phyloP scores from a whole-genome alignment of 2,329 filamentous ascomycete species.

The Calonectria pseudoturangicola region DNA sequence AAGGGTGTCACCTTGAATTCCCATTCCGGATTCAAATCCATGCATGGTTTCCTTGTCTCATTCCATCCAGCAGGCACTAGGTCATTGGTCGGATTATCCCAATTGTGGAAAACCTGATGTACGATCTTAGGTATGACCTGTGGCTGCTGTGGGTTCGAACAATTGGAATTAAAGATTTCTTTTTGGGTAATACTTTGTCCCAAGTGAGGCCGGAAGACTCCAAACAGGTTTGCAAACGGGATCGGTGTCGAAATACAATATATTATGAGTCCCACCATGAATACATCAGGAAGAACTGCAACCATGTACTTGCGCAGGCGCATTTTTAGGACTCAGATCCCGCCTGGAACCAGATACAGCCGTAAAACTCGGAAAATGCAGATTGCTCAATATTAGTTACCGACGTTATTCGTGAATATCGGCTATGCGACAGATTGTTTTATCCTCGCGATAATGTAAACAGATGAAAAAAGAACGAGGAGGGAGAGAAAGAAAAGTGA shows the following conservation, averaged over 20 bases:
- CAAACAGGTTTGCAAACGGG: not conserved
- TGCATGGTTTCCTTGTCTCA: not conserved
- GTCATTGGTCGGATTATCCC: not conserved
- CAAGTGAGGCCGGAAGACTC: not conserved
- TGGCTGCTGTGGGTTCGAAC: not conserved
- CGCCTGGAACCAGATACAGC: not conserved
- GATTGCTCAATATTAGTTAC: not conserved
- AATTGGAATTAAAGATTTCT: not conserved
- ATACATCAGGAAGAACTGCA: not conserved
- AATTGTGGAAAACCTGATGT: conserved; percentile 1
- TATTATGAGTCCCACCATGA: not conserved
- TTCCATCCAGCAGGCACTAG: not conserved
- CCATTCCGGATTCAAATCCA: not conserved
- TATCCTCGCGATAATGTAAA: not conserved
- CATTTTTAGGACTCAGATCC: not conserved
- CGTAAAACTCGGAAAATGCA: not conserved
- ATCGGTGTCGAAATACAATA: not conserved
- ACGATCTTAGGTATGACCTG: not conserved
- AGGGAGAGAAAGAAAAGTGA: not conserved
- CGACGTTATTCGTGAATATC: not conserved
- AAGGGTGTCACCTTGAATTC: not conserved
- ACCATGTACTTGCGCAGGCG: not conserved
- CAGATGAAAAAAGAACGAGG: not conserved
- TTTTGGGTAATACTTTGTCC: not conserved
- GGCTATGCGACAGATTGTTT: not conserved